Base-by-base conservation (phyloP, 2,329 filamentous ascomycete genomes). In the Parascedosporium putredinis region DNA sequence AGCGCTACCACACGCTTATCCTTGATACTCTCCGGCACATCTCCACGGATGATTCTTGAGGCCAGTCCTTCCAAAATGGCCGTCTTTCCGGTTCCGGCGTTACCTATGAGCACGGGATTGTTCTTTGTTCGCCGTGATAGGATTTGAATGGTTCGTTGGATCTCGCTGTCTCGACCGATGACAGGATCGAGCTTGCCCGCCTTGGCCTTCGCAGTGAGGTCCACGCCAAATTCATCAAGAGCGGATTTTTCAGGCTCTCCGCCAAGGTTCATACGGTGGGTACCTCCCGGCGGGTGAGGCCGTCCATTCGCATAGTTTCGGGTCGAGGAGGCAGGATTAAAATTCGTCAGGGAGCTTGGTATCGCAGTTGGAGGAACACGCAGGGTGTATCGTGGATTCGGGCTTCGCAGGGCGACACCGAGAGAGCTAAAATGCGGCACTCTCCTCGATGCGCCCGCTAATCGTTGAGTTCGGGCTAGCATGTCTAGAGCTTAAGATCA, bases 11-110 rank as follows among this genome's bases (percentile, higher is more conserved):
- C 91, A 49, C 83, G 76, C 67, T 97, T 97, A 58, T 96, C 84
- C 67, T 95, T 95, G 64, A 98, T 85, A 57, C 88, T 95, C 66
- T 97, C 93, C 0, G 93, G 91, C 0, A 97, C 90, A 67, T 96
- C 91, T 2, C 91, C 91, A 55, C 83, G 78, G 2, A 96, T 86
- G 56, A 98, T 97, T 34, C 93, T 78, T 61, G 93, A 79, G 8
- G 91, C 90, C 34, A 97, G 72, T 2, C 91, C 91, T 67, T 97
- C 91, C 3, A 96, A 70, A 47, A 96, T 87, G 1, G 91, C 90
- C 5, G 91, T 97, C 70, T 97, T 97, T 53, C 91, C 91, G 0
- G 88, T 95, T 56, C 90, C 91, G 7, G 89, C 88, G 44, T 82
- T 83, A 54, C 91, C 91, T 52, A 96, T 95, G n/a, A 96, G 71